Conservation (phyloP, 371 early-diverging fungal species). For the Rhizomucor pusillus region DNA sequence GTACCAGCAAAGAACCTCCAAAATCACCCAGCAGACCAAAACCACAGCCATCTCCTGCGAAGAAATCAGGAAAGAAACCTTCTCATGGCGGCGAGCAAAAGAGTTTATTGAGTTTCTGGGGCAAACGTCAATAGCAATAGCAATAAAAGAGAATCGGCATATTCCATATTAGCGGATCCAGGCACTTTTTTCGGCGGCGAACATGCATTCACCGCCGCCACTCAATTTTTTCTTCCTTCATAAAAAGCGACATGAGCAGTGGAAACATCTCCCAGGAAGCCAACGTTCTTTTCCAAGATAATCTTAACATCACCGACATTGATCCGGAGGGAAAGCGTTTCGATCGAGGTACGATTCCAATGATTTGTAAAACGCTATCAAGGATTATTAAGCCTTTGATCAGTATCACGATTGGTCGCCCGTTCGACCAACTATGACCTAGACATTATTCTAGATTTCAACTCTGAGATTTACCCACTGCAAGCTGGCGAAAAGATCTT, state of each 20-base stretch:
- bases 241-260: no score
- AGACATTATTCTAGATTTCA: slow-evolving; percentile 88
- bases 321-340: slow-evolving; percentile 92
- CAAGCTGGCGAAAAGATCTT: slow-evolving; percentile 82
- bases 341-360: slow-evolving; percentile 71
- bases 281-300: slow-evolving; percentile 80
- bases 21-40: slow-evolving; percentile 6
- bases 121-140: slow-evolving; percentile 5
- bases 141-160: no score
- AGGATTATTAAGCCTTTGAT: neutral
- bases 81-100: slow-evolving; percentile 7
- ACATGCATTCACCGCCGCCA: neutral
- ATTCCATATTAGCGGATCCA: no score
- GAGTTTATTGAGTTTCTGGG: slow-evolving; percentile 17
- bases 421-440: slow-evolving; percentile 86
- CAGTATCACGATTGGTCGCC: slow-evolving; percentile 89
- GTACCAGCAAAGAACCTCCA: neutral
- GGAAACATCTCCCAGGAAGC: slow-evolving; percentile 23
- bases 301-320: slow-evolving; percentile 85
- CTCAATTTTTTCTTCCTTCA: no score
- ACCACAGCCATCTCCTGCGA: neutral
- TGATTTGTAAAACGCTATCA: no score
- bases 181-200: slow-evolving; percentile 18
- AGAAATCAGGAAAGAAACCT: slow-evolving; percentile 4
- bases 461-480: slow-evolving; percentile 90